Base-by-base conservation (phyloP, 106 monocot genomes). In the Gastrodia elata region DNA sequence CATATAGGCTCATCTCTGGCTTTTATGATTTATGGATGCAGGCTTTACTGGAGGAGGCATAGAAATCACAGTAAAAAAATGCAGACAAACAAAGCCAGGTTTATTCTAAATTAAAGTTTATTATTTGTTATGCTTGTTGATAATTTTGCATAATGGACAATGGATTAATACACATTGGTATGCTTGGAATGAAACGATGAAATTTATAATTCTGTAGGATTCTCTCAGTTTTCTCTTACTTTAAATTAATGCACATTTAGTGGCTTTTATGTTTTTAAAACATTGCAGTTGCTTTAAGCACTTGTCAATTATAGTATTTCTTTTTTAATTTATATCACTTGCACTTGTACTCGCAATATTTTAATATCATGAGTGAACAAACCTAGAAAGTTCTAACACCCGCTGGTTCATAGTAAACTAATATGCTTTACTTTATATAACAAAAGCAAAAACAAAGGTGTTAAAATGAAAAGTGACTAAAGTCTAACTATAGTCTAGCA, bases 41-140 rank as follows among this genome's bases (percentile, higher is more conserved):
- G 59, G 59, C 13, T 59, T 59, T 25, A 11, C 13, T 59, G 24
- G 25, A 20, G 59, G 59, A 22, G 25, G 28, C 27, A 59, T 26
- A 59, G 25, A n/a, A n/a, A n/a, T 1, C 59, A 59, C 59, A 59
- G 59, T 27, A 28, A 28, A 28, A 28, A 59, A 59, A 59, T 59
- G 59, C 59, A 59, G 59, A 28, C 59, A 59, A 59, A 25, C 59
- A 59, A 59, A 59, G 25, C 59, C 59, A 59, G 59, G 59, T 59
- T 16, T 48, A 15, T 0, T 48, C n/a, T n/a, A n/a, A n/a, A n/a
- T n/a, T n/a, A n/a, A 44, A 44, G 43, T 11, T 44, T 3, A 15
- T 44, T 3, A 11, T 59, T 6, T 26, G 59, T 59, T 58, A 28
- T 59, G 7, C 27, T 59, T 27, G 27, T 3, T n/a, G 55, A n/a